Percentiles rank a stretch among this genome's conserved stretches.
Evolutionary conservation across 2,329 filamentous ascomycete genomes (phyloP).

Genomic region (Fusarium sp.): DNA sequence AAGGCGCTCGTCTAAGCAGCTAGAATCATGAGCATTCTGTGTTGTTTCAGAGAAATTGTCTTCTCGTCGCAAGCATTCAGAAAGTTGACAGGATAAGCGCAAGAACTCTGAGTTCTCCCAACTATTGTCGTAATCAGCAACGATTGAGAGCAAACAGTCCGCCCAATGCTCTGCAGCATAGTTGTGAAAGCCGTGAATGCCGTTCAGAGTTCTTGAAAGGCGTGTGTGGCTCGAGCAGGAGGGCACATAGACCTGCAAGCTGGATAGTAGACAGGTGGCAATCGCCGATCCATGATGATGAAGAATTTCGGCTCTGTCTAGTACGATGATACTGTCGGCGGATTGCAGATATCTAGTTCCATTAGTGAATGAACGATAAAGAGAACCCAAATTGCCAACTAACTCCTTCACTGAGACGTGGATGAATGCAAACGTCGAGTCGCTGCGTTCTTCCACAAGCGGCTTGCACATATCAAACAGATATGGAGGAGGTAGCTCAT

Average conservation of each 20-base stretch:
- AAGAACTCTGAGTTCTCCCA: too few relatives aligned
- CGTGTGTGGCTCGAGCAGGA: not conserved
- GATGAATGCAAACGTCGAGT: constrained; percentile 47
- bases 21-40: too few relatives aligned
- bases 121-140: too few relatives aligned
- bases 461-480: constrained; percentile 44
- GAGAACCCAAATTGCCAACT: not conserved
- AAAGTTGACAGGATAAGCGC: too few relatives aligned
- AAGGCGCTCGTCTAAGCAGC: too few relatives aligned
- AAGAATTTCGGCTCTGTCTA: not conserved
- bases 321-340: not conserved
- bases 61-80: too few relatives aligned
- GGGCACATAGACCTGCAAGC: not conserved
- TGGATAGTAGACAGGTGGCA: constrained; percentile 9
- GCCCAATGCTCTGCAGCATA: constrained; percentile 28
- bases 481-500: constrained; percentile 41
- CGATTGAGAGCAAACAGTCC: constrained; percentile 14
- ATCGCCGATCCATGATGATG: constrained; percentile 14
- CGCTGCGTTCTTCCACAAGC: constrained; percentile 42
- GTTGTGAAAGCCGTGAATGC: constrained; percentile 21
- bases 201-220: not conserved
- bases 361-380: too few relatives aligned
- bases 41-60: too few relatives aligned
- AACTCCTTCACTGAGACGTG: constrained; percentile 51
- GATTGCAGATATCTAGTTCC: constrained; percentile 12